These are phyloP conservation scores for Paulownia fortunei DNA, from an alignment of 257 asterid species.

Conservation along the genomic window DNA sequence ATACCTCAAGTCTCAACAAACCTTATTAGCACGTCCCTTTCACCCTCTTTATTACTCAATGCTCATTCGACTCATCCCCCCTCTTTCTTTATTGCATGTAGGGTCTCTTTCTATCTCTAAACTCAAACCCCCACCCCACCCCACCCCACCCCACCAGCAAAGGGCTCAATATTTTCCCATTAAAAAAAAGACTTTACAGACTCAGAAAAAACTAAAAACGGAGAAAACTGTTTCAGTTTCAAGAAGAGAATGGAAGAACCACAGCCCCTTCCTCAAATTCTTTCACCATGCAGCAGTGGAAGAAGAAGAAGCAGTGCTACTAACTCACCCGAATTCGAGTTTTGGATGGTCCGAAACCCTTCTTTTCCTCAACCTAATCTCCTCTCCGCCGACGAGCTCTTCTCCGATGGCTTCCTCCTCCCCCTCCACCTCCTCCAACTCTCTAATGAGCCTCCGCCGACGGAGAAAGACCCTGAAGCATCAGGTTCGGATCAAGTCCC, in stretches of 20 bases:
- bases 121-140: neutral
- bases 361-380: conserved; percentile 64
- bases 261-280: conserved; percentile 43
- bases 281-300: conserved; percentile 53
- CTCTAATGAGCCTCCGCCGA: conserved; percentile 27
- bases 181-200: neutral
- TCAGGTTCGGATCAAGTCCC: conserved; percentile 39
- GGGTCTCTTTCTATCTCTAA: conserved; percentile 30
- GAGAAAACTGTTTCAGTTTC: neutral
- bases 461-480: neutral
- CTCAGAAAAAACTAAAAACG: neutral
- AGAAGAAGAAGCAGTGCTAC: conserved; percentile 45
- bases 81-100: conserved; percentile 34
- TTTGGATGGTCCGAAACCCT: conserved; percentile 71
- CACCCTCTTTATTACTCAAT: conserved; percentile 27
- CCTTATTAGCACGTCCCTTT: conserved; percentile 29
- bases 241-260: conserved; percentile 43
- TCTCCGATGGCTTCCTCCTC: conserved; percentile 68
- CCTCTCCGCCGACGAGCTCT: conserved; percentile 74
- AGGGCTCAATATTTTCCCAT: neutral
- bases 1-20: conserved; percentile 29
- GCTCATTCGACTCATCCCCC: conserved; percentile 35
- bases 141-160: neutral
- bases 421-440: conserved; percentile 60
- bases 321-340: conserved; percentile 74